phyloP scores from a whole-genome alignment of 345 rosid species.

The Noccaea caerulescens region DNA sequence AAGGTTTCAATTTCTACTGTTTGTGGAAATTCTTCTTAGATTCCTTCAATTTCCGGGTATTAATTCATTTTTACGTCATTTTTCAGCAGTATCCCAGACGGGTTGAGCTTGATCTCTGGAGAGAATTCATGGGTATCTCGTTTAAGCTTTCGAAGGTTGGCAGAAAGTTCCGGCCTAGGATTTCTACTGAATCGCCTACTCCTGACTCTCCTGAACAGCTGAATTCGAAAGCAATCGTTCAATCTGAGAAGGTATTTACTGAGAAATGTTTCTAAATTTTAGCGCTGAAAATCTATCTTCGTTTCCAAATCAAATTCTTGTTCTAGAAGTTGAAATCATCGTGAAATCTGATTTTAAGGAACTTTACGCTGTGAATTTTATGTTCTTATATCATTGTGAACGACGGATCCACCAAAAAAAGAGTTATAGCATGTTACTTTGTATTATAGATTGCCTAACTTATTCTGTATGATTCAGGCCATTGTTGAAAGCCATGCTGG shows the following conservation, averaged over 20 bases:
- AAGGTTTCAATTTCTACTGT: conserved; percentile 30
- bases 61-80: background rate
- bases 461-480: conserved; percentile 49
- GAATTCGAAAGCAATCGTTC: conserved; percentile 42
- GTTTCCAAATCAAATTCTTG: background rate
- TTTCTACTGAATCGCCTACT: conserved; percentile 46
- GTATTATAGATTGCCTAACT: conserved; percentile 1
- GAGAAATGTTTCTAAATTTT: background rate
- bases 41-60: background rate
- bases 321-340: conserved; percentile 26
- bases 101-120: conserved; percentile 24
- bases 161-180: conserved; percentile 60
- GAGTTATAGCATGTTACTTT: background rate
- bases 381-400: conserved; percentile 5
- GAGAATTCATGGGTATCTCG: conserved; percentile 57
- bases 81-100: conserved; percentile 3
- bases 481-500: conserved; percentile 38
- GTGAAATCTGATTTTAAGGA: conserved; percentile 2
- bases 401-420: background rate
- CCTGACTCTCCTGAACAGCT: conserved; percentile 50
- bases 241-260: conserved; percentile 52
- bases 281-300: background rate
- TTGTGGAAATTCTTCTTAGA: background rate
- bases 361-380: background rate
- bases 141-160: conserved; percentile 75